A percentile compares a stretch with the other conserved stretches of the same genome.
Evolutionary conservation across 208 protist species (phyloP).

Genomic region (Lotmaria passim): DNA sequence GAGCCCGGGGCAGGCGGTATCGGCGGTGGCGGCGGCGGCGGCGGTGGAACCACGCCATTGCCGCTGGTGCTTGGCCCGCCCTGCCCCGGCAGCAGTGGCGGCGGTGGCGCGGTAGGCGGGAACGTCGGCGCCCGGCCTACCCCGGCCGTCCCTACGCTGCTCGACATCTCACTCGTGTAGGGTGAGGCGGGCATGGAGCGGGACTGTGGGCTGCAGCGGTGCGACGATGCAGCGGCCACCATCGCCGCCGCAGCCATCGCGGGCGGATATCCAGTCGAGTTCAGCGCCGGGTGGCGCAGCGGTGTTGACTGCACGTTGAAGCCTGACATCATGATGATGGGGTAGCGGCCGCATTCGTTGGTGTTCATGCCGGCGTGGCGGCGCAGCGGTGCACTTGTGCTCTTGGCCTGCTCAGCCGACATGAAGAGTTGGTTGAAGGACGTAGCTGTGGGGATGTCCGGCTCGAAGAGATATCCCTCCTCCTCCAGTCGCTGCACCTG

Average conservation of each 20-base stretch:
- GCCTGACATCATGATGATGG: conserved; percentile 75
- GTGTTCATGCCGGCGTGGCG: conserved; percentile 46
- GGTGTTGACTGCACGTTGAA: conserved; percentile 71
- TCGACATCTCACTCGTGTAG: conserved; percentile 5
- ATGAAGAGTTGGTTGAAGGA: conserved; percentile 43
- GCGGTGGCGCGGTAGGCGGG: conserved; percentile 19
- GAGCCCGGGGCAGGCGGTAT: not conserved
- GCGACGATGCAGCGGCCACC: not conserved
- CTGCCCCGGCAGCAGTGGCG: conserved; percentile 12
- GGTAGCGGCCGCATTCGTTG: conserved; percentile 44
- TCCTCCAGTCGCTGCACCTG: conserved; percentile 32
- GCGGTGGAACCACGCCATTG: not conserved
- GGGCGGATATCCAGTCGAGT: conserved; percentile 31
- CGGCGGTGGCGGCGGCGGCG: conserved; percentile 13
- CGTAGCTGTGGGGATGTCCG: conserved; percentile 57
- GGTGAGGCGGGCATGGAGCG: conserved; percentile 4
- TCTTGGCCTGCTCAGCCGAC: conserved; percentile 21
- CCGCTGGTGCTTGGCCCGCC: not conserved
- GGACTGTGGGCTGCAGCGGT: conserved; percentile 20
- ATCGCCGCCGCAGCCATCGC: conserved; percentile 23
- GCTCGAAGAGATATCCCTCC: conserved; percentile 73
- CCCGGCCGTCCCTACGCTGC: not conserved
- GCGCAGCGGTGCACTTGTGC: conserved; percentile 17
- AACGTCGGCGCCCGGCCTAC: conserved; percentile 17
- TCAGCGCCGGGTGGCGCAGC: conserved; percentile 50